Conservation (phyloP, 441 rosid genomes). For the Geranium incanum region DNA sequence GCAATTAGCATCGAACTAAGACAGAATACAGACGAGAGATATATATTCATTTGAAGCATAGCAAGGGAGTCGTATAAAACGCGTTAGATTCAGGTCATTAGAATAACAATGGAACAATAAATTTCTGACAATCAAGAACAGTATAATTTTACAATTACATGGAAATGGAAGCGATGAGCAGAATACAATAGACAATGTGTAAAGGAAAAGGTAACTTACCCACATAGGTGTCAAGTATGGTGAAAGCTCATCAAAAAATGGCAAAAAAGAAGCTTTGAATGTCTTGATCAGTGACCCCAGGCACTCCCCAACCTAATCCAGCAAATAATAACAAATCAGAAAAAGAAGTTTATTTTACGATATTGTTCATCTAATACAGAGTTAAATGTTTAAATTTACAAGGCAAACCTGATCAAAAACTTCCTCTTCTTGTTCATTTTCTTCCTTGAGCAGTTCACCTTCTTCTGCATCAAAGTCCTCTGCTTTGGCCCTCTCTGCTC, state of each 20-base stretch:
- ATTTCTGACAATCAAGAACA: too few species aligned
- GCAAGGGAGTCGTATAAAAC: not conserved
- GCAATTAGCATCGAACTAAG: not conserved
- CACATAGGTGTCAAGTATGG: constrained; percentile 97
- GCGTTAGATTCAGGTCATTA: not conserved
- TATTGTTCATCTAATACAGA: not conserved
- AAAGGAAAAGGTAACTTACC: constrained; percentile 47
- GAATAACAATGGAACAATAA: not conserved
- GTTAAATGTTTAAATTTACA: constrained; percentile 2
- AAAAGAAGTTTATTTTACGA: not conserved
- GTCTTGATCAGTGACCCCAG: constrained; percentile 96
- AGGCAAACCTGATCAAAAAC: constrained; percentile 92
- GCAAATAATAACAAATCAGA: constrained; percentile 4
- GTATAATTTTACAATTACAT: not conserved
- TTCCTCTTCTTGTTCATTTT: constrained; percentile 98
- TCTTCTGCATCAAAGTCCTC: constrained; percentile 52
- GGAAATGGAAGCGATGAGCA: not conserved
- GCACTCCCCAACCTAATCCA: constrained; percentile 82
- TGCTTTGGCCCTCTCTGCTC: constrained; percentile 73
- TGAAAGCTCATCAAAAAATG: constrained; percentile 87
- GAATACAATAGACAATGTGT: not conserved
- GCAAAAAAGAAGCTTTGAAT: constrained; percentile 83
- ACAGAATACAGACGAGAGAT: not conserved
- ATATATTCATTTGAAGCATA: not conserved
- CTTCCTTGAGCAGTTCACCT: constrained; percentile 91